These are phyloP conservation scores for Trichoderma reesei DNA, from an alignment of 495 filamentous ascomycete species.

Conservation along the genomic window DNA sequence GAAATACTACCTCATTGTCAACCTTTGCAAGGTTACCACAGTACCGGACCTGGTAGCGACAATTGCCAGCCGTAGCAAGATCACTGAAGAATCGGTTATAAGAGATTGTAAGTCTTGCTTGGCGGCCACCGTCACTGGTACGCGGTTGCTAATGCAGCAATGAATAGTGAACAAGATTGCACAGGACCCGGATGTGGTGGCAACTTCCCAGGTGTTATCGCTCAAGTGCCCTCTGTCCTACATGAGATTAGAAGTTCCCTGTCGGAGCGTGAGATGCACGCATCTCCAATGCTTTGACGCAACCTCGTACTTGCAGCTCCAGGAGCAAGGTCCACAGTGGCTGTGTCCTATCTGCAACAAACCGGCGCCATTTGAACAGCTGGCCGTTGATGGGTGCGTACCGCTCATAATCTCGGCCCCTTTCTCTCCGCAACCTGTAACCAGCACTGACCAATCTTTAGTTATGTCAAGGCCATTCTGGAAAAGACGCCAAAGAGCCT, in stretches of 20 bases:
- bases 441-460: constrained; percentile 23
- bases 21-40: constrained; percentile 62
- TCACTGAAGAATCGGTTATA: constrained; percentile 71
- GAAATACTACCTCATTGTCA: constrained; percentile 67
- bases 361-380: constrained; percentile 61
- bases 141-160: background rate
- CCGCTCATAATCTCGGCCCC: background rate
- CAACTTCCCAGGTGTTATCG: constrained; percentile 79
- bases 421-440: background rate
- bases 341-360: constrained; percentile 88
- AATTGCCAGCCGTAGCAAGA: constrained; percentile 57
- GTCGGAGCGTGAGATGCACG: constrained; percentile 66
- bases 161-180: constrained; percentile 65
- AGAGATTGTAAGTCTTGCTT: constrained; percentile 59
- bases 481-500: constrained; percentile 53
- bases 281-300: constrained; percentile 96
- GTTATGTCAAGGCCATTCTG: constrained; percentile 85
- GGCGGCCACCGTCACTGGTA: background rate
- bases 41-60: constrained; percentile 61
- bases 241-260: constrained; percentile 67
- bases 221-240: constrained; percentile 88
- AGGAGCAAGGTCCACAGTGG: constrained; percentile 95
- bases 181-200: constrained; percentile 76
- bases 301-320: constrained; percentile 82
- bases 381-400: constrained; percentile 80